These are phyloP conservation scores for Fonsecaea nubica DNA, from an alignment of 2,329 filamentous ascomycete genomes.

Conservation along the genomic window DNA sequence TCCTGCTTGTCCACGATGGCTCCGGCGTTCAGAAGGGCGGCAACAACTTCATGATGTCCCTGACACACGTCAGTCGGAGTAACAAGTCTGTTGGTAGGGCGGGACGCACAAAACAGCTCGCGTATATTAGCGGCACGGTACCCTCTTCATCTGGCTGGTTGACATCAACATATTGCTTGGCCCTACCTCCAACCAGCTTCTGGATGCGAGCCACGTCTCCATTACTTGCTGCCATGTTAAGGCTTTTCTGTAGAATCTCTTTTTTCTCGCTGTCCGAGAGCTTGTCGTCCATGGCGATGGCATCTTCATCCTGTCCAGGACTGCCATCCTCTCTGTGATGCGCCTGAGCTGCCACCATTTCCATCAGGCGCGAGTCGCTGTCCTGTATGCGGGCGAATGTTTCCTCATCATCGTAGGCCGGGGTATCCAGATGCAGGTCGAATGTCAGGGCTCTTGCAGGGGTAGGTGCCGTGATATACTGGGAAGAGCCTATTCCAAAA, in stretches of 20 bases:
- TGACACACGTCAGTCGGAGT: slow-evolving; percentile 11
- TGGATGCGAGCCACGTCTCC: slow-evolving; percentile 84
- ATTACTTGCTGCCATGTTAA: slow-evolving; percentile 96
- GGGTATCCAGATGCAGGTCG: slow-evolving; percentile 82
- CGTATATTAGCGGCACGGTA: slow-evolving; percentile 95
- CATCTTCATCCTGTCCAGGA: slow-evolving; percentile 78
- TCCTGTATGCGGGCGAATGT: slow-evolving; percentile 67
- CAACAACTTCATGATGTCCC: slow-evolving; percentile 87
- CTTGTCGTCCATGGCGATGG: slow-evolving; percentile 75
- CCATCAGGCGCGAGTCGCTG: slow-evolving; percentile 86
- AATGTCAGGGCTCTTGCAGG: slow-evolving; percentile 84
- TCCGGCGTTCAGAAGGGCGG: slow-evolving; percentile 80
- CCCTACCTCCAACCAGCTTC: slow-evolving; percentile 75
- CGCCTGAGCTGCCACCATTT: slow-evolving; percentile 95
- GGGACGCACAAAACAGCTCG: slow-evolving; percentile 76
- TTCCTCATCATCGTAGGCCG: slow-evolving; percentile 71
- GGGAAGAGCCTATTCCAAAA: slow-evolving; percentile 76
- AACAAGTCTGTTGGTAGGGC: background rate
- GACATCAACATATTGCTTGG: slow-evolving; percentile 78
- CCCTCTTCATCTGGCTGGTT: slow-evolving; percentile 92
- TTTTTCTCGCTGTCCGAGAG: slow-evolving; percentile 79
- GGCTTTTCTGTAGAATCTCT: slow-evolving; percentile 79
- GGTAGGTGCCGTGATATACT: slow-evolving; percentile 87
- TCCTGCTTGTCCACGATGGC: slow-evolving; percentile 92
- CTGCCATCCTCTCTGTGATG: slow-evolving; percentile 70